Percentiles rank a stretch among this genome's conserved stretches.
These are phyloP conservation scores for Astragalus glycyphyllos DNA, from an alignment of 306 rosid genomes.

Conservation along the genomic window DNA sequence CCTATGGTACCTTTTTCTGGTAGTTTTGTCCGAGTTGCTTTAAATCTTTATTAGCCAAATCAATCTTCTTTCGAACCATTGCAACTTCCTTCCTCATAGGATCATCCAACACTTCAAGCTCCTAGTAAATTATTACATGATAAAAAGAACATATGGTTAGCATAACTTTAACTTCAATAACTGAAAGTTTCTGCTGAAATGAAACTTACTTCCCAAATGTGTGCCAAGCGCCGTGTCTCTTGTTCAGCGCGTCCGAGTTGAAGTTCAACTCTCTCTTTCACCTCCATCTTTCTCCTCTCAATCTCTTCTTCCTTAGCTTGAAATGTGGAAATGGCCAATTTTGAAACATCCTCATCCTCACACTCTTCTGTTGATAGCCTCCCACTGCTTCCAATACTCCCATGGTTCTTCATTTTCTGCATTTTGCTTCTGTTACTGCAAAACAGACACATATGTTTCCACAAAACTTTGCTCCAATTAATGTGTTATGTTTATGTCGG, in stretches of 20 bases:
- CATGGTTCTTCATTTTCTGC: conserved; percentile 69
- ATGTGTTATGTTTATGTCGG: conserved; percentile 40
- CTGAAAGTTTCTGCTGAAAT: conserved; percentile 6
- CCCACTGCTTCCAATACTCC: conserved; percentile 64
- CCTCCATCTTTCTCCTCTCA: conserved; percentile 86
- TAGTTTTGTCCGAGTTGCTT: conserved; percentile 76
- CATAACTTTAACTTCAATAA: conserved; percentile 16
- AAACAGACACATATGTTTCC: conserved; percentile 41
- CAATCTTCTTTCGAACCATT: conserved; percentile 74
- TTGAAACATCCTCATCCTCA: conserved; percentile 68
- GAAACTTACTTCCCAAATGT: conserved; percentile 88
- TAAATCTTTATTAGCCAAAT: conserved; percentile 70
- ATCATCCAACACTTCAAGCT: conserved; percentile 84
- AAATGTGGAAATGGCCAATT: conserved; percentile 62
- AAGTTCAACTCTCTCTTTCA: conserved; percentile 79
- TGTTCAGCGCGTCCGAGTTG: conserved; percentile 89
- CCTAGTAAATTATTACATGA: conserved; percentile 53
- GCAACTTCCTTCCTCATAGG: conserved; percentile 90
- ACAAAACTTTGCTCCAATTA: conserved; percentile 19
- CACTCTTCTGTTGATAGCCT: conserved; percentile 61
- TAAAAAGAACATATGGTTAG: conserved; percentile 7
- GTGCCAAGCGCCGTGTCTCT: conserved; percentile 81
- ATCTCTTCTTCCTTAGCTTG: conserved; percentile 91
- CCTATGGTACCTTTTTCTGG: conserved; percentile 71
- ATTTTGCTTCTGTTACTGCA: conserved; percentile 42